Percentiles rank a stretch among this genome's conserved stretches.
These are phyloP conservation scores for Tephrocybe sp. DNA, from an alignment of 768 basidiomycete species.

Conservation along the genomic window DNA sequence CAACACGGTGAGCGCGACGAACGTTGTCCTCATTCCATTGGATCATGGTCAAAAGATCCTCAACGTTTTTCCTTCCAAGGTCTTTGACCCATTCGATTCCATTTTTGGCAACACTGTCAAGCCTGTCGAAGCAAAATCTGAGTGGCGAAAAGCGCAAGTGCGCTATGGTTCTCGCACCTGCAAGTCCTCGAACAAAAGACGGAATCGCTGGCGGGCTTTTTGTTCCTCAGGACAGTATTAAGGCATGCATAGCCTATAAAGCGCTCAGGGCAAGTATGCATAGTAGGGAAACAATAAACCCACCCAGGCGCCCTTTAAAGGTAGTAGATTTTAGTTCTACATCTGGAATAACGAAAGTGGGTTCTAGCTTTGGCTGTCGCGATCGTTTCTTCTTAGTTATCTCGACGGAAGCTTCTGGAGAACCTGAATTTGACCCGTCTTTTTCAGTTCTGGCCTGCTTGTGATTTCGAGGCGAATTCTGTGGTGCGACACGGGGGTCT, in stretches of 20 bases:
- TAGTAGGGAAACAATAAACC: conserved; percentile 2
- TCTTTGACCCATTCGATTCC: conserved; percentile 83
- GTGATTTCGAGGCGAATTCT: too few relatives aligned
- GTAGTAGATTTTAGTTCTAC: conserved; percentile 64
- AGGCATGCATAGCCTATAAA: conserved; percentile 71
- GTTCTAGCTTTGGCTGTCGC: conserved; percentile 36
- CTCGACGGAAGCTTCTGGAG: too few relatives aligned
- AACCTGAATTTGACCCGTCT: too few relatives aligned
- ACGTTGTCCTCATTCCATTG: conserved; percentile 92
- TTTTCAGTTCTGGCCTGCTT: too few relatives aligned
- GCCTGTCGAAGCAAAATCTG: conserved; percentile 40
- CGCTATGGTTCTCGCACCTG: conserved; percentile 32
- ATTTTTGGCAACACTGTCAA: conserved; percentile 76
- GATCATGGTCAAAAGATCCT: conserved; percentile 71
- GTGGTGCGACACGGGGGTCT: too few relatives aligned
- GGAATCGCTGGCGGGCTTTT: conserved; percentile 59
- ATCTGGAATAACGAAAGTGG: conserved; percentile 67
- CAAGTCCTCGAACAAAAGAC: conserved; percentile 78
- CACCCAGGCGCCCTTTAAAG: conserved; percentile 66
- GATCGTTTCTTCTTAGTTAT: conserved; percentile 19
- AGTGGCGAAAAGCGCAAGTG: background rate
- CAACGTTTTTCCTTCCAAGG: conserved; percentile 69
- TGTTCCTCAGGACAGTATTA: conserved; percentile 76
- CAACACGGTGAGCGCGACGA: conserved; percentile 10
- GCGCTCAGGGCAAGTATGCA: background rate